Evolutionary conservation across 176 grass and related monocot genomes (phyloP).

Genomic region (Dendrocalamus sinicus): DNA sequence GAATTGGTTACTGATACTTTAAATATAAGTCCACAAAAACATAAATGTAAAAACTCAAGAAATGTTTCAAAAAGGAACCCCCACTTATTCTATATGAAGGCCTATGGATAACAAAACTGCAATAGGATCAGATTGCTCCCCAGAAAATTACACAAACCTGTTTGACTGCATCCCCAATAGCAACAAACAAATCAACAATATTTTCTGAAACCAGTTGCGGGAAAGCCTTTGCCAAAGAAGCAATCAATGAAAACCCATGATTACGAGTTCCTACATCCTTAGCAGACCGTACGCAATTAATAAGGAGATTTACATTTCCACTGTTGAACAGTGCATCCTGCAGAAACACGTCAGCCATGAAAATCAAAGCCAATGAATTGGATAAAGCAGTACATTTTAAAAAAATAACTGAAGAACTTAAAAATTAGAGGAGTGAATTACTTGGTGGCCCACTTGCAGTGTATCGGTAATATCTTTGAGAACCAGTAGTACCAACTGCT

Average conservation of each 20-base stretch:
- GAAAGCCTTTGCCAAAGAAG: constrained; percentile 73
- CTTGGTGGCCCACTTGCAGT: constrained; percentile 52
- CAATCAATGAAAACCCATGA: constrained; percentile 74
- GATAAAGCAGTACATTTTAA: neutral
- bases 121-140: neutral
- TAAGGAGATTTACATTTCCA: constrained; percentile 60
- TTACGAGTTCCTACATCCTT: constrained; percentile 67
- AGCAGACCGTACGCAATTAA: constrained; percentile 60
- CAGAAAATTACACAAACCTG: constrained; percentile 63
- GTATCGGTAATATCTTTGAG: constrained; percentile 94
- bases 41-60: constrained; percentile 17
- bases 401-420: neutral
- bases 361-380: constrained; percentile 28
- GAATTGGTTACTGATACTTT: neutral
- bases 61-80: constrained; percentile 20
- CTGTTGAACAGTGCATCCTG: constrained; percentile 73
- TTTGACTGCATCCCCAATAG: constrained; percentile 86
- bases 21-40: neutral
- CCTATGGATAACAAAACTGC: constrained; percentile 10
- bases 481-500: constrained; percentile 69
- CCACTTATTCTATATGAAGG: neutral
- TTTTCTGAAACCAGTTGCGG: constrained; percentile 69
- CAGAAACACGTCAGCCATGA: constrained; percentile 44
- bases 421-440: constrained; percentile 44
- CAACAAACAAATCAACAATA: constrained; percentile 74